A percentile compares a stretch with the other conserved stretches of the same genome.
phyloP scores from a whole-genome alignment of 257 asterid species.

The Salvia rosmarinus region DNA sequence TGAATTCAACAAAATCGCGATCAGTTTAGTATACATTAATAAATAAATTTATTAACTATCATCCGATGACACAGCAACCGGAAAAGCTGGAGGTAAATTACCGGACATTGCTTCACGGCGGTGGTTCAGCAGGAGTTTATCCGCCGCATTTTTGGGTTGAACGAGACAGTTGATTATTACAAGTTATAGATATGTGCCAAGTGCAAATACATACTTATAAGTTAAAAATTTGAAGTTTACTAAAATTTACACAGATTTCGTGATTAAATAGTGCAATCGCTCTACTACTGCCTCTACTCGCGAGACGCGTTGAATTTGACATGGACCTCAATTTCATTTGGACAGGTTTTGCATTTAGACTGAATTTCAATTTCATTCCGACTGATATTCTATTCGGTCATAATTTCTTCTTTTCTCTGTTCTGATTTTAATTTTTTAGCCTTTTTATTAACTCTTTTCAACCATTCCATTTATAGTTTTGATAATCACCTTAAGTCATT shows the following conservation, averaged over 20 bases:
- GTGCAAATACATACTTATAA: background rate
- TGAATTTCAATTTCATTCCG: conserved; percentile 88
- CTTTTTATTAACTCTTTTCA: background rate
- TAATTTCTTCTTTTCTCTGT: background rate
- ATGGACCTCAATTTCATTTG: conserved; percentile 58
- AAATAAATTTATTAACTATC: background rate
- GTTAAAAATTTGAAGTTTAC: conserved; percentile 25
- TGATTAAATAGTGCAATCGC: conserved; percentile 33
- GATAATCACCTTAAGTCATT: no score
- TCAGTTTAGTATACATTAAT: conserved; percentile 1
- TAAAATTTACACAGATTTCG: conserved; percentile 50
- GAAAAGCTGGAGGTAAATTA: background rate
- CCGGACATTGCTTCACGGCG: conserved; percentile 22
- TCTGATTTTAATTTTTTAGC: background rate
- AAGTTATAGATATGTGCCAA: no score
- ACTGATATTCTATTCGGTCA: conserved; percentile 52
- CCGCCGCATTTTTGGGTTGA: conserved; percentile 46
- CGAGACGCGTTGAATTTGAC: conserved; percentile 61
- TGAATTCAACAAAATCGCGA: conserved; percentile 7
- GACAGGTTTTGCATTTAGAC: conserved; percentile 43
- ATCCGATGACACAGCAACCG: background rate
- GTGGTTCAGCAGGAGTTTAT: conserved; percentile 36
- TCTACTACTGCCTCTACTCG: conserved; percentile 30
- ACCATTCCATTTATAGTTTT: no score
- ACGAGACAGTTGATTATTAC: conserved; percentile 28